Base-by-base conservation (phyloP, 108 stramenopile species). In the Nitzschia inconspicua region DNA sequence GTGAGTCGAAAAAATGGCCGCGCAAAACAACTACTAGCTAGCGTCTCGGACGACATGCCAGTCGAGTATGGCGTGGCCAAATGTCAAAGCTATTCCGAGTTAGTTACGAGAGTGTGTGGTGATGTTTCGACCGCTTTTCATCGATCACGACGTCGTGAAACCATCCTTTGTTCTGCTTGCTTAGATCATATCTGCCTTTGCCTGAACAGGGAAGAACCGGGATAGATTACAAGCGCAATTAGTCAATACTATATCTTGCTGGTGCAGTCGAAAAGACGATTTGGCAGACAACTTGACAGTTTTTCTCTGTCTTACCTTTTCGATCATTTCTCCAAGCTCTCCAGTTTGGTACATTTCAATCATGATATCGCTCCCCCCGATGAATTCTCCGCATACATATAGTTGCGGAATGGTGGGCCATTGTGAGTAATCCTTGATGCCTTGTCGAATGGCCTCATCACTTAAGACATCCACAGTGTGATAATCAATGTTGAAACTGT, bases 351-450 rank as follows among this genome's bases (percentile, higher is more conserved):
- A 93, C 74, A 89, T 70, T 61, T 81, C 71, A 57, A 76, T 72
- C 74, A 80, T 80, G 49, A 99, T 99, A 75, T 99, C 98, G 57
- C 89, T 91, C 46, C 98, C 98, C 47, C 98, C 98, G 48, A 99
- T 79, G 72, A 99, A 99, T 63, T 98, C 97, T 18, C 59, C 59
- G 4, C 44, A 26, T 14, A 99, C 95, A 66, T 97, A 99, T 25
- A 99, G 83, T 64, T 99, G 98, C 0, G 97, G 98, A 69, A 99
- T 96, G 20, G 98, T 99, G 4, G 98, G 98, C 98, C 98, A 99
- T 37, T 92, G 77, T 8, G 69, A 72, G 60, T 70, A 95, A 11
- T 76, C 79, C 73, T 95, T 95, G 49, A 95, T 73, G 4, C 89
- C 89, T 68, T 65, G 57, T 59, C 96, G 93, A 49, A 97, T 85